phyloP scores from a whole-genome alignment of 768 basidiomycete genomes.

The Lactarius hengduanensis region DNA sequence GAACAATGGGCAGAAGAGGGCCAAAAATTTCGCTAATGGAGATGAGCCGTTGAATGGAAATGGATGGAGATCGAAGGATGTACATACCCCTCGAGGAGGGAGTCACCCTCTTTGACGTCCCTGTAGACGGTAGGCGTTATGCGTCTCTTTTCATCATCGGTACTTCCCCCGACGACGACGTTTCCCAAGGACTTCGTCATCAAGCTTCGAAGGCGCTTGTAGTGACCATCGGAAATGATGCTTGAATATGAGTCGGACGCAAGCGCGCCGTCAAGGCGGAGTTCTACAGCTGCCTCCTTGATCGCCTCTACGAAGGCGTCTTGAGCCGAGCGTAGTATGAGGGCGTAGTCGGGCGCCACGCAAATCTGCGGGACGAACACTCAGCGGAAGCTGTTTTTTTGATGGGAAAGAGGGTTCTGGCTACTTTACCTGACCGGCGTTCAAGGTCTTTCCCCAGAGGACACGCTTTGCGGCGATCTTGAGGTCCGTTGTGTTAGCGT shows the following conservation, averaged over 20 bases:
- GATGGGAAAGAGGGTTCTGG: background rate
- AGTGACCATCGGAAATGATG: slow-evolving; percentile 56
- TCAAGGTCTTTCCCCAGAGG: slow-evolving; percentile 63
- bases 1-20: slow-evolving; percentile 62
- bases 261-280: slow-evolving; percentile 56
- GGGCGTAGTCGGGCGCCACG: slow-evolving; percentile 46
- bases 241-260: slow-evolving; percentile 44
- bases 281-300: slow-evolving; percentile 42
- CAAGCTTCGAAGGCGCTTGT: slow-evolving; percentile 50
- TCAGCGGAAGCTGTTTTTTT: background rate
- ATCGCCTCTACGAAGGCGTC: slow-evolving; percentile 48
- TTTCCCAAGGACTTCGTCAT: slow-evolving; percentile 55
- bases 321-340: slow-evolving; percentile 44
- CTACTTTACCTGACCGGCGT: slow-evolving; percentile 57
- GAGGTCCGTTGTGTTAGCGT: slow-evolving; percentile 44
- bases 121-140: slow-evolving; percentile 63
- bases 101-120: slow-evolving; percentile 53
- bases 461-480: slow-evolving; percentile 60
- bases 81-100: slow-evolving; percentile 57
- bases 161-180: slow-evolving; percentile 51
- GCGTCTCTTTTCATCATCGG: slow-evolving; percentile 40
- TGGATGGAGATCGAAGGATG: background rate
- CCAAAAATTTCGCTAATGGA: slow-evolving; percentile 66
- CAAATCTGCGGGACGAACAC: slow-evolving; percentile 36
- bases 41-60: background rate